A percentile compares a stretch with the other conserved stretches of the same genome.
Conservation (phyloP, 306 rosid genomes). For the Cucumis hystrix region DNA sequence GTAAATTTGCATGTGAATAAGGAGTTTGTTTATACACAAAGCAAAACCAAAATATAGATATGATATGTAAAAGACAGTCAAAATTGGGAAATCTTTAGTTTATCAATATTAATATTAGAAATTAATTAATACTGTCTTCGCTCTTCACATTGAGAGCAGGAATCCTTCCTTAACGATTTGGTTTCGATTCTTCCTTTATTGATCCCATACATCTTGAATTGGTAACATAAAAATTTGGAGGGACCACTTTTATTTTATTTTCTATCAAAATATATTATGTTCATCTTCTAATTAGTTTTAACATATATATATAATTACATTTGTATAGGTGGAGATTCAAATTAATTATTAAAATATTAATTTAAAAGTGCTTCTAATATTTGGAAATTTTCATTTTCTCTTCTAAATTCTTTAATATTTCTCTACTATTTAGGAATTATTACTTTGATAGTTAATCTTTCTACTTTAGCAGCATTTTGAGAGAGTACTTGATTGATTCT, state of each 20-base stretch:
- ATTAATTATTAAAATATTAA: too few species aligned
- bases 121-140: conserved; percentile 12
- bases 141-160: conserved; percentile 27
- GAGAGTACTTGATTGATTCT: too few species aligned
- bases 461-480: too few species aligned
- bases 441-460: too few species aligned
- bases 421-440: too few species aligned
- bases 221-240: background rate
- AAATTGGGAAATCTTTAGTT: conserved; percentile 29
- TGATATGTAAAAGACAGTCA: conserved; percentile 14
- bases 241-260: background rate
- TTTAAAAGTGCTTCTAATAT: too few species aligned
- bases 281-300: background rate
- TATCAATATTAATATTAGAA: conserved; percentile 14
- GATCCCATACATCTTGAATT: conserved; percentile 17
- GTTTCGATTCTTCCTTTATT: conserved; percentile 32
- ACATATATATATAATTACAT: too few species aligned
- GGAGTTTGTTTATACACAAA: conserved; percentile 18
- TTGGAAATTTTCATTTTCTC: too few species aligned
- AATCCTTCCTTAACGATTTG: conserved; percentile 50
- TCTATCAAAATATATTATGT: background rate
- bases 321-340: too few species aligned
- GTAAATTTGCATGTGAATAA: conserved; percentile 33
- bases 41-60: conserved; percentile 2
- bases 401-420: too few species aligned